Evolutionary conservation across 768 basidiomycete genomes (phyloP), one percentile per base, ranked within the genome.

Genomic region (Lactarius sp.): DNA sequence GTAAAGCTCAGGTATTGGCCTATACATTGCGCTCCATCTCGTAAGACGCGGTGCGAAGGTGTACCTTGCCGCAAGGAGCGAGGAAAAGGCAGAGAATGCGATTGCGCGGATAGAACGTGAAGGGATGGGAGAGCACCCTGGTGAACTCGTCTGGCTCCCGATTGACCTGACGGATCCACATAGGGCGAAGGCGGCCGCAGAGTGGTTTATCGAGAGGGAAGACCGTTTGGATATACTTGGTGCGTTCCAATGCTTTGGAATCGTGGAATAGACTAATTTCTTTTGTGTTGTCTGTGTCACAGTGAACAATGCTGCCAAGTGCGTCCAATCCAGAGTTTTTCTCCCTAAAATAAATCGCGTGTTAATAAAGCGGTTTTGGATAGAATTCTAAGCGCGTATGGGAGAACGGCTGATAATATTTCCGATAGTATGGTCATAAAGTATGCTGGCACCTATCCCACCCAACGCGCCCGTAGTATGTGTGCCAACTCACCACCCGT

Each of bases 231-330:
- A 82, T 67, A 74, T 81, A 3, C 60, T 82, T 3, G 72, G 79
- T 79, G 51, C 31, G 76, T 67, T 70, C 70, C 56, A 71, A 72
- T 14, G 69, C 71, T 33, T 50, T 39, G 12, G 1, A 13, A 50
- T 14, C 31, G 18, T n/a, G 37, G 7, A 9, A 8, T 27, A 22
- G 22, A 58, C 46, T n/a, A 4, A 10, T 16, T 13, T 16, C 12
- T 2, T 46, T 31, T n/a, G 42, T 47, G 14, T 52, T 31, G 37
- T 42, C 8, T 63, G 54, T 51, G 65, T 36, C 31, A 33, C 55
- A 72, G 84, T 85, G 31, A 84, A 84, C 65, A 86, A 86, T 62
- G 84, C 82, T 33, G 81, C 72, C 18, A 60, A 77, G 85, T 84
- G 62, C 68, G 78, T 46, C 50, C 33, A 37, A 12, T 56, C 27